A percentile compares a stretch with the other conserved stretches of the same genome.
phyloP scores from a whole-genome alignment of 2,329 filamentous ascomycete species.

The Cercospora brassicicola region DNA sequence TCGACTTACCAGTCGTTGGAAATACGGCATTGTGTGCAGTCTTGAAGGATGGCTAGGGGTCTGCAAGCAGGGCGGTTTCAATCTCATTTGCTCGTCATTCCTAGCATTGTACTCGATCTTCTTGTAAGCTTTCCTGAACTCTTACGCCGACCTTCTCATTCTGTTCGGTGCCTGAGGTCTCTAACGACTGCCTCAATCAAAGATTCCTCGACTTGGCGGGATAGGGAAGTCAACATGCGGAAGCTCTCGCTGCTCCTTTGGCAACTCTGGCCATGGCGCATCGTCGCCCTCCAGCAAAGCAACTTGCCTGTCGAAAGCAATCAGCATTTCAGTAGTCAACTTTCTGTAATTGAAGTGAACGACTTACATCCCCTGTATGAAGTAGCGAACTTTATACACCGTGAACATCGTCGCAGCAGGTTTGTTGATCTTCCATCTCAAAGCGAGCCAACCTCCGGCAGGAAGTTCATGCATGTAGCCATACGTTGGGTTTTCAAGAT shows the following conservation, averaged over 20 bases:
- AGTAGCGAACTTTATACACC: conserved; percentile 22
- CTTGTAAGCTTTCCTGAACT: background rate
- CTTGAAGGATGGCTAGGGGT: background rate
- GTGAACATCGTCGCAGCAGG: conserved; percentile 28
- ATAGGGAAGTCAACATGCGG: conserved; percentile 27
- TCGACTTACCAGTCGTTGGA: background rate
- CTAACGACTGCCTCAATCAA: conserved; percentile 8
- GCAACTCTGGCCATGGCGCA: conserved; percentile 20
- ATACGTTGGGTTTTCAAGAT: conserved; percentile 18
- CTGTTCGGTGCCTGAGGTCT: background rate
- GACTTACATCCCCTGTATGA: conserved; percentile 27
- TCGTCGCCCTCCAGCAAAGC: conserved; percentile 28
- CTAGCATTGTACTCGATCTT: background rate
- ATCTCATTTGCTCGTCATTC: background rate
- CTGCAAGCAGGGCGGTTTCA: too few species aligned
- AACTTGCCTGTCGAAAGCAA: background rate
- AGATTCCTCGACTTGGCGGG: conserved; percentile 23
- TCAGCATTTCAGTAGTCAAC: background rate
- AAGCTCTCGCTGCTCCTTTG: conserved; percentile 15
- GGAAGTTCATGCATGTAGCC: conserved; percentile 27
- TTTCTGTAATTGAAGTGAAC: too few species aligned
- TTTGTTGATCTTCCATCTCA: conserved; percentile 25
- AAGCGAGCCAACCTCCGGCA: conserved; percentile 23
- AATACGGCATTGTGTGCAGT: background rate
- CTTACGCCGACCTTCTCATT: background rate